Percentiles rank a stretch among this genome's conserved stretches.
Conservation (phyloP, 495 filamentous ascomycete species). For the Wilcoxina mikolae region DNA sequence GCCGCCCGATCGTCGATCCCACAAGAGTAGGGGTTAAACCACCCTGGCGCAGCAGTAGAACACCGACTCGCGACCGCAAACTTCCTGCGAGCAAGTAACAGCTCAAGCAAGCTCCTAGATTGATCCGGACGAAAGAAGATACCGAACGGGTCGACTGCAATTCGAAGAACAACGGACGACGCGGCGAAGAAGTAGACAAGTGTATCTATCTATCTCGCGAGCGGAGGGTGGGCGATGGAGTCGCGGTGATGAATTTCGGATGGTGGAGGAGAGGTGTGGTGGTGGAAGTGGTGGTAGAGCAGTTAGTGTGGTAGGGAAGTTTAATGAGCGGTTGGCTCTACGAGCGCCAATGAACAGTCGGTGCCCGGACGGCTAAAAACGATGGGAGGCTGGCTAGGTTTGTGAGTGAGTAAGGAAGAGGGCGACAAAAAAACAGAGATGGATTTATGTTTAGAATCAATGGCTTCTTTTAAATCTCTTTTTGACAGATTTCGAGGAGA, state of each 20-base stretch:
- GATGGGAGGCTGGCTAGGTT: neutral
- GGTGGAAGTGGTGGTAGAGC: slow-evolving; percentile 21
- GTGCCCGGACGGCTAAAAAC: neutral
- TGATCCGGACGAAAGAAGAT: neutral
- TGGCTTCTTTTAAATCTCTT: no score
- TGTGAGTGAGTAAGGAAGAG: neutral
- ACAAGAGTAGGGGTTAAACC: neutral
- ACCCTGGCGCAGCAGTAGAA: neutral
- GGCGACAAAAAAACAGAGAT: neutral
- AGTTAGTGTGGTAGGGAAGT: slow-evolving; percentile 25
- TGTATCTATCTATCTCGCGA: no score
- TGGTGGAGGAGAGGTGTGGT: slow-evolving; percentile 13
- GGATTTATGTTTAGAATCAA: no score
- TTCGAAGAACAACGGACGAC: slow-evolving; percentile 3
- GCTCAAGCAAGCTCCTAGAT: neutral
- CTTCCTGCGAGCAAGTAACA: neutral
- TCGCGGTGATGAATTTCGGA: slow-evolving; percentile 7
- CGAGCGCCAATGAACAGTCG: neutral
- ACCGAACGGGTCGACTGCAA: neutral
- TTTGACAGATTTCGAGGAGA: no score
- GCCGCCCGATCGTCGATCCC: slow-evolving; percentile 2
- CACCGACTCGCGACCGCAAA: neutral
- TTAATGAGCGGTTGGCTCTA: slow-evolving; percentile 23
- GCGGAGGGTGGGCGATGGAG: slow-evolving; percentile 7
- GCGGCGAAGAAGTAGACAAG: neutral